phyloP scores from a whole-genome alignment of 2,329 filamentous ascomycete genomes.

The Nothophaeocryptopus gaeumannii region DNA sequence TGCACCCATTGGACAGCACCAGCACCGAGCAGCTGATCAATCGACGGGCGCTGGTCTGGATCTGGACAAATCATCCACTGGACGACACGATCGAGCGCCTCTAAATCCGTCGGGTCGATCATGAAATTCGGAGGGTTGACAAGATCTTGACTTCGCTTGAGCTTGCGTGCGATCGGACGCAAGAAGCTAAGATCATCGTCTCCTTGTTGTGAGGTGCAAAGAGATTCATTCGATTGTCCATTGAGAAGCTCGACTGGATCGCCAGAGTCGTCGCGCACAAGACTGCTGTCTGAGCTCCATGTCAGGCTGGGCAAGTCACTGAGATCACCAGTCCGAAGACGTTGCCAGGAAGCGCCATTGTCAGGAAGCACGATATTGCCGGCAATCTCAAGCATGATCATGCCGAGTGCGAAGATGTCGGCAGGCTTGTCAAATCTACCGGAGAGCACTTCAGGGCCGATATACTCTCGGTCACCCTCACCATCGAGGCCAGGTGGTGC shows the following conservation, averaged over 20 bases:
- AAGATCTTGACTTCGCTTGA: slow-evolving; percentile 51
- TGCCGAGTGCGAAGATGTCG: slow-evolving; percentile 88
- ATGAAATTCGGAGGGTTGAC: slow-evolving; percentile 80
- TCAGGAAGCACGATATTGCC: slow-evolving; percentile 92
- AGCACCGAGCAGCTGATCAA: slow-evolving; percentile 69
- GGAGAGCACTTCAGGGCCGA: slow-evolving; percentile 85
- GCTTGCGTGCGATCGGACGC: slow-evolving; percentile 28
- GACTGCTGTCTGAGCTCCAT: slow-evolving; percentile 67
- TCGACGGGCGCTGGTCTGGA: slow-evolving; percentile 68
- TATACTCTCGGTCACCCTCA: slow-evolving; percentile 94
- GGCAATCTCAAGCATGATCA: slow-evolving; percentile 92
- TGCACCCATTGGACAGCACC: slow-evolving; percentile 79
- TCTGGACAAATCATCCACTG: slow-evolving; percentile 82
- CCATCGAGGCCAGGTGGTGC: slow-evolving; percentile 74
- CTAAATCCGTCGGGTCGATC: slow-evolving; percentile 67
- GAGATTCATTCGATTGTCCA: slow-evolving; percentile 27
- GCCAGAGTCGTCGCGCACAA: slow-evolving; percentile 72
- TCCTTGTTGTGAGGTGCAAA: slow-evolving; percentile 29
- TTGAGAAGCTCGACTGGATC: slow-evolving; percentile 50
- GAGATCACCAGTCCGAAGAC: slow-evolving; percentile 82
- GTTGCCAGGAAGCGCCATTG: slow-evolving; percentile 88
- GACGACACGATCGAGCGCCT: slow-evolving; percentile 80
- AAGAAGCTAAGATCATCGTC: slow-evolving; percentile 42
- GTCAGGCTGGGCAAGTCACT: slow-evolving; percentile 85
- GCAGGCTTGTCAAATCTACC: slow-evolving; percentile 86